Conservation (phyloP, 176 grass and related monocot species). For the Zea luxurians region DNA sequence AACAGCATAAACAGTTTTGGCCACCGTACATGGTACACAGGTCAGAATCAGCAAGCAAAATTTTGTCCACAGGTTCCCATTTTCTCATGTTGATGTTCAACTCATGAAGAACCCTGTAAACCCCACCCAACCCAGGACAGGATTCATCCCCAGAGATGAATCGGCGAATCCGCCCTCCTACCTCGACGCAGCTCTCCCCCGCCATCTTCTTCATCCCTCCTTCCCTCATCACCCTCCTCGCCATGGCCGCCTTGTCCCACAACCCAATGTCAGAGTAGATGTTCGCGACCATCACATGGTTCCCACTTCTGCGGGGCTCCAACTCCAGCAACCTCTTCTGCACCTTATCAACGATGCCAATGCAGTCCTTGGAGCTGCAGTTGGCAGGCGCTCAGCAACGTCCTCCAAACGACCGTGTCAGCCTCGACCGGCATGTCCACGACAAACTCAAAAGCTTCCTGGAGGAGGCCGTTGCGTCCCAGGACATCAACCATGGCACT, state of each 20-base stretch:
- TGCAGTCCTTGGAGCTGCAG: constrained; percentile 48
- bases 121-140: constrained; percentile 35
- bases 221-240: constrained; percentile 54
- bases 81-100: constrained; percentile 47
- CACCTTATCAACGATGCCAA: constrained; percentile 44
- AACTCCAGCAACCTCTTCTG: constrained; percentile 45
- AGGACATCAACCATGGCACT: constrained; percentile 68
- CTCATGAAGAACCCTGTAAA: constrained; percentile 32
- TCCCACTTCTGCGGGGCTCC: constrained; percentile 54
- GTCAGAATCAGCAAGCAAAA: constrained; percentile 20
- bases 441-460: constrained; percentile 58
- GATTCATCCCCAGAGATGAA: constrained; percentile 51
- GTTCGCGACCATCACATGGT: constrained; percentile 52
- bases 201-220: constrained; percentile 60
- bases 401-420: constrained; percentile 55
- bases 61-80: constrained; percentile 14
- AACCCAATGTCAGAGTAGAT: constrained; percentile 50
- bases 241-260: constrained; percentile 53
- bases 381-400: constrained; percentile 54
- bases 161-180: constrained; percentile 16
- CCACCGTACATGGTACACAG: neutral
- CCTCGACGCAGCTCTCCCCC: constrained; percentile 55
- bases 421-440: constrained; percentile 37
- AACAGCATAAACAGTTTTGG: neutral
- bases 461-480: constrained; percentile 42